A percentile compares a stretch with the other conserved stretches of the same genome.
phyloP scores from a whole-genome alignment of 768 basidiomycete genomes.

The Cystoderma amianthinum region DNA sequence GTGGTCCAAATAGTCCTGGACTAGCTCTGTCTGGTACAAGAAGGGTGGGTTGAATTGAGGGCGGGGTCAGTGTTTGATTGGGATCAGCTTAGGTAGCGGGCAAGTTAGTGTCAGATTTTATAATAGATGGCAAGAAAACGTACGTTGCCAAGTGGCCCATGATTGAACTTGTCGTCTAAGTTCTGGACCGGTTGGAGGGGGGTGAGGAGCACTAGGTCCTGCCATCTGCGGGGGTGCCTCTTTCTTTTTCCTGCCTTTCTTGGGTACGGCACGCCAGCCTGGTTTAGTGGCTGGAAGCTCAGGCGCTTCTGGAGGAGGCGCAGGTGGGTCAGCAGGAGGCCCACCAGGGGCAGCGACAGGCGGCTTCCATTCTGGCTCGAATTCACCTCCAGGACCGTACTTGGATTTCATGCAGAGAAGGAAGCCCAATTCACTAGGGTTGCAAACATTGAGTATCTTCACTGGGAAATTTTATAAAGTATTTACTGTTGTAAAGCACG shows the following conservation, averaged over 20 bases:
- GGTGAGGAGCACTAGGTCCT: constrained; percentile 11
- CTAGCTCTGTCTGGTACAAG: constrained; percentile 51
- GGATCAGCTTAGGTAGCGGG: constrained; percentile 45
- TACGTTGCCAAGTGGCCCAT: constrained; percentile 67
- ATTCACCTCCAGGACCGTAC: constrained; percentile 82
- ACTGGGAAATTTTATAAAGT: constrained; percentile 9
- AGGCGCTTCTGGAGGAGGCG: constrained; percentile 28
- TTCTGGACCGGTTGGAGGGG: constrained; percentile 17
- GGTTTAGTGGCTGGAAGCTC: constrained; percentile 35
- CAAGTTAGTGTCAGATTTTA: not conserved
- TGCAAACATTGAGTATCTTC: not conserved
- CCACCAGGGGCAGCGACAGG: constrained; percentile 33
- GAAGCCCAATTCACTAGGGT: constrained; percentile 66
- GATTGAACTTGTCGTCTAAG: constrained; percentile 39
- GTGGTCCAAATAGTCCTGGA: constrained; percentile 74
- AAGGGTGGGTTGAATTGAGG: constrained; percentile 50
- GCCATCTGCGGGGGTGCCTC: constrained; percentile 14
- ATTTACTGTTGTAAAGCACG: constrained; percentile 75
- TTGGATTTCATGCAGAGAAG: constrained; percentile 66
- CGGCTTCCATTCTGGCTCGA: constrained; percentile 76
- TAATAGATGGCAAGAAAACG: constrained; percentile 19
- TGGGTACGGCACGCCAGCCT: constrained; percentile 54
- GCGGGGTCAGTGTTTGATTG: constrained; percentile 48
- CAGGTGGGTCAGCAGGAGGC: constrained; percentile 31
- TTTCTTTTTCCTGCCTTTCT: constrained; percentile 41